phyloP scores from a whole-genome alignment of 139 green algal species.

The Micractinium conductrix region DNA sequence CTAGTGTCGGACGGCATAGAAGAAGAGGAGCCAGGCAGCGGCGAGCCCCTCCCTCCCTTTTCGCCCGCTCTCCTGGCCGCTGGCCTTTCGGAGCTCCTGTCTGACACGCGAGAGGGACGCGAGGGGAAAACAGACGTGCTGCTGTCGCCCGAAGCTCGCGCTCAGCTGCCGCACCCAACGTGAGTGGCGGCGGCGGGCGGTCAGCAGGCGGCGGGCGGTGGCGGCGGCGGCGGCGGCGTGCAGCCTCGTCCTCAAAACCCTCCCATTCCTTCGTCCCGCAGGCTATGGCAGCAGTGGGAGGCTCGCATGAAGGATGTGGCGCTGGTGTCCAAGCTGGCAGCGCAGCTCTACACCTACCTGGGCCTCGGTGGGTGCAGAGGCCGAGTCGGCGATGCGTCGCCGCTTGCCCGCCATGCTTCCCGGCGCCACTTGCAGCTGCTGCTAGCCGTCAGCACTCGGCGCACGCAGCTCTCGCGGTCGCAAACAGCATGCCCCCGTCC shows the following conservation, averaged over 20 bases:
- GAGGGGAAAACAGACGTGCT: background rate
- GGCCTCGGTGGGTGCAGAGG: constrained; percentile 1
- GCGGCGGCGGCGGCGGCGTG: background rate
- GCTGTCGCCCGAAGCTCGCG: constrained; percentile 13
- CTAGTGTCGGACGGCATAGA: background rate
- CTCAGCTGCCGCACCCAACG: constrained; percentile 19
- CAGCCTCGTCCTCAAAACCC: background rate
- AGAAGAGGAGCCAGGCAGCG: background rate
- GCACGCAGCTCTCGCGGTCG: background rate
- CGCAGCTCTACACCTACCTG: constrained; percentile 42
- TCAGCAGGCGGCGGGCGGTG: too few relatives aligned
- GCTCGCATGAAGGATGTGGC: constrained; percentile 15
- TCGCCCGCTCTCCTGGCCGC: background rate
- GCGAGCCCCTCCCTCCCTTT: background rate
- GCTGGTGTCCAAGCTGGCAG: constrained; percentile 37
- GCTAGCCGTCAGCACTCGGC: background rate
- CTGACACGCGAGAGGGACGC: background rate
- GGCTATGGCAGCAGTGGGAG: background rate
- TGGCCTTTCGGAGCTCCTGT: background rate
- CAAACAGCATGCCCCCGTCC: background rate
- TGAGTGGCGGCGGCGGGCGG: background rate
- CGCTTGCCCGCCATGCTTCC: background rate
- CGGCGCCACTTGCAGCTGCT: background rate
- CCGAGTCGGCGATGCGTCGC: background rate
- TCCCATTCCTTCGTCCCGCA: background rate